Base-by-base conservation (phyloP, 495 filamentous ascomycete species). In the Hapsidospora chrysogenum region DNA sequence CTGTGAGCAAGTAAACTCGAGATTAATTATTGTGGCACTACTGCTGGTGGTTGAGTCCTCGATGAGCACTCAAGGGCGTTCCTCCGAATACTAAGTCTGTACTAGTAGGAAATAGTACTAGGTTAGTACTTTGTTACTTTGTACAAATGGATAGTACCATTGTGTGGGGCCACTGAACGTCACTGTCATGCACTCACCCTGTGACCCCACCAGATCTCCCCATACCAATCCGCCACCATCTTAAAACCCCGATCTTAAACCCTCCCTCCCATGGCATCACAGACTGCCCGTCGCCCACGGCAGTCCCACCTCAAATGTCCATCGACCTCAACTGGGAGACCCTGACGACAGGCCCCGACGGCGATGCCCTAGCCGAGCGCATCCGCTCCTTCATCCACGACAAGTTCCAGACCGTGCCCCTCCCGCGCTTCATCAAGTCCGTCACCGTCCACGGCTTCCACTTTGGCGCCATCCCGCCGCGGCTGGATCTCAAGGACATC, bases 241-340 rank as follows among this genome's bases (percentile, higher is more conserved):
- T n/a, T n/a, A n/a, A n/a, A n/a, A n/a, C n/a, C n/a, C n/a, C n/a
- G n/a, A n/a, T n/a, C n/a, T n/a, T n/a, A n/a, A n/a, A n/a, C n/a
- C n/a, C n/a, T n/a, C n/a, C n/a, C n/a, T n/a, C n/a, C n/a, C n/a
- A n/a, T n/a, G n/a, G n/a, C n/a, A n/a, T n/a, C n/a, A n/a, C n/a
- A n/a, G n/a, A n/a, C n/a, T n/a, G n/a, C n/a, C n/a, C n/a, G n/a
- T n/a, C n/a, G n/a, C n/a, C n/a, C n/a, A n/a, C n/a, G n/a, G n/a
- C n/a, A n/a, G n/a, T n/a, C 14, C 15, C 31, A 18, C 13, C 2
- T 16, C 33, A 9, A 27, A 97, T 99, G 89, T 96, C 89, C 41
- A 85, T 99, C 60, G 84, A 94, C 45, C 76, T 99, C 48, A 79
- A 92, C 62, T 99, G 89, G 89, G 74, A 80, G 44, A 78, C 78